Evolutionary conservation across 164 flowering plant species (phyloP).

Genomic region (Dillenia suffruticosa): DNA sequence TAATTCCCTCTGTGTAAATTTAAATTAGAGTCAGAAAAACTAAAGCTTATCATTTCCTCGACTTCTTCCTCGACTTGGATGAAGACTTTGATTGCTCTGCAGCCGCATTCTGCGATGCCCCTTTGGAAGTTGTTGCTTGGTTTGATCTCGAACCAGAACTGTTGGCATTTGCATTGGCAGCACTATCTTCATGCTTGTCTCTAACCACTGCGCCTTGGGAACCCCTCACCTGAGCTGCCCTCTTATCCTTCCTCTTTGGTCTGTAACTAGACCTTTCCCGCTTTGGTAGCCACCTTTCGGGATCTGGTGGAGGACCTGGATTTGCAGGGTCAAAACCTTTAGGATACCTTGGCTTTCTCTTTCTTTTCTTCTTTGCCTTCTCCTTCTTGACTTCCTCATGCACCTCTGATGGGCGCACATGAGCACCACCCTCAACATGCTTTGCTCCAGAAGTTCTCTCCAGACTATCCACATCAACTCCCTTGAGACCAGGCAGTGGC

Average conservation of each 20-base stretch:
- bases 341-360: slow-evolving; percentile 95
- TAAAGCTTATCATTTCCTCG: slow-evolving; percentile 29
- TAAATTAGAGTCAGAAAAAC: too few species aligned
- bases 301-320: slow-evolving; percentile 98
- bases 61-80: slow-evolving; percentile 76
- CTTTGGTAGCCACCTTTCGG: slow-evolving; percentile 94
- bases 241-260: slow-evolving; percentile 93
- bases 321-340: slow-evolving; percentile 93
- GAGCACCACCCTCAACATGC: slow-evolving; percentile 35
- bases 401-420: slow-evolving; percentile 24
- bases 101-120: slow-evolving; percentile 23
- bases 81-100: slow-evolving; percentile 45
- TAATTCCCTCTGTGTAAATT: too few species aligned
- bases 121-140: slow-evolving; percentile 48
- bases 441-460: slow-evolving; percentile 88
- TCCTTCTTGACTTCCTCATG: slow-evolving; percentile 54
- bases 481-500: slow-evolving; percentile 67
- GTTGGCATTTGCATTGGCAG: slow-evolving; percentile 20
- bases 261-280: slow-evolving; percentile 90
- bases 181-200: slow-evolving; percentile 55
- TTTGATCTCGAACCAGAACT: slow-evolving; percentile 36
- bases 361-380: slow-evolving; percentile 82
- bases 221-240: slow-evolving; percentile 90
- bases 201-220: slow-evolving; percentile 89
- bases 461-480: slow-evolving; percentile 66